phyloP scores from a whole-genome alignment of 768 basidiomycete species.

The Pluteus cervinus region DNA sequence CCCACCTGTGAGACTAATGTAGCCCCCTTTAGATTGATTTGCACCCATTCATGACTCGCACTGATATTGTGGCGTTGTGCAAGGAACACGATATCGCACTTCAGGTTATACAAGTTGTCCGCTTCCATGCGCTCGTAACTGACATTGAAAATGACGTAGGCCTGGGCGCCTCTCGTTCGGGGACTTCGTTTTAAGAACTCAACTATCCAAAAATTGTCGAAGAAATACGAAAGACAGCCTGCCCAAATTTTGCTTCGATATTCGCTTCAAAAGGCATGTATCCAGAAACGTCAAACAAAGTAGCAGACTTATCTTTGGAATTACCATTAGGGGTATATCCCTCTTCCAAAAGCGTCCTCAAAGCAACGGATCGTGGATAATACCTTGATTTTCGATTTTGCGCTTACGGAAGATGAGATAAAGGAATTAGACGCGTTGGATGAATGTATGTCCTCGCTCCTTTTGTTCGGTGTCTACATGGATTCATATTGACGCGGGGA shows the following conservation, averaged over 20 bases:
- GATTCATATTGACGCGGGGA: conserved; percentile 1
- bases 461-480: neutral
- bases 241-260: conserved; percentile 65
- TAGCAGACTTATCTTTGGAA: conserved; percentile 1
- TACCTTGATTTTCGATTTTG: conserved; percentile 58
- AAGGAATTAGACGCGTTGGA: conserved; percentile 44
- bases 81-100: conserved; percentile 50
- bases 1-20: neutral
- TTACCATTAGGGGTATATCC: conserved; percentile 53
- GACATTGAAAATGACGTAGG: conserved; percentile 27
- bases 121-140: neutral
- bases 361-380: conserved; percentile 52
- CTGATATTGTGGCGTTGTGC: conserved; percentile 56
- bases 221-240: conserved; percentile 51
- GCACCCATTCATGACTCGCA: conserved; percentile 67
- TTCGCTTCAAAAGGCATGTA: conserved; percentile 65
- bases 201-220: conserved; percentile 41
- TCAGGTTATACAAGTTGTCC: no score
- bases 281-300: neutral
- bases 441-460: conserved; percentile 31
- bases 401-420: conserved; percentile 45
- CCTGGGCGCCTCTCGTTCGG: conserved; percentile 70
- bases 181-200: conserved; percentile 60
- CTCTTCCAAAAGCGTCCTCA: conserved; percentile 59
- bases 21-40: conserved; percentile 44